Percentiles rank a stretch among this genome's conserved stretches.
phyloP scores from a whole-genome alignment of 208 protist genomes.

The Trypanosoma cruzi region DNA sequence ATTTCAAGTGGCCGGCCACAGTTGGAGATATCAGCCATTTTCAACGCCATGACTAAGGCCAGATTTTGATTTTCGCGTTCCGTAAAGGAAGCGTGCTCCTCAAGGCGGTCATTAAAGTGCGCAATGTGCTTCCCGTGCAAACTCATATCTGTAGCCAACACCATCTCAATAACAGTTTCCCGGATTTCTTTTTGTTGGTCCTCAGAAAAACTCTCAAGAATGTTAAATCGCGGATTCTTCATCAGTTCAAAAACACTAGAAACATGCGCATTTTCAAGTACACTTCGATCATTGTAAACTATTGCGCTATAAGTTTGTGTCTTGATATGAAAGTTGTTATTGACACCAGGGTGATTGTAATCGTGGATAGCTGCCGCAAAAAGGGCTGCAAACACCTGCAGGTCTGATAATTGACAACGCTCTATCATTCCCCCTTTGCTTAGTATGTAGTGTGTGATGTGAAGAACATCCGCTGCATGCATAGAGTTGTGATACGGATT shows the following conservation, averaged over 20 bases:
- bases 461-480: constrained; percentile 93
- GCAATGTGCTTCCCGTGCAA: constrained; percentile 88
- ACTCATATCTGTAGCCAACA: constrained; percentile 96
- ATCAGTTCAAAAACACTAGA: constrained; percentile 92
- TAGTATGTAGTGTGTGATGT: constrained; percentile 90
- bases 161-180: constrained; percentile 91
- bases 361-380: constrained; percentile 96
- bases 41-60: constrained; percentile 90
- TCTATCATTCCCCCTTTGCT: constrained; percentile 67
- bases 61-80: constrained; percentile 84
- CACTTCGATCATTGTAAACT: constrained; percentile 95
- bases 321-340: constrained; percentile 94
- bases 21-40: constrained; percentile 96
- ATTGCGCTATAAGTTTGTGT: constrained; percentile 85
- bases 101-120: constrained; percentile 65
- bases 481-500: constrained; percentile 95
- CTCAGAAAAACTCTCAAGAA: constrained; percentile 75
- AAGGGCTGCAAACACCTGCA: constrained; percentile 90
- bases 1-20: constrained; percentile 86
- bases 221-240: constrained; percentile 81
- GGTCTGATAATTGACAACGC: constrained; percentile 69
- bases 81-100: constrained; percentile 64
- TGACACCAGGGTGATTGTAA: constrained; percentile 96
- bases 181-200: constrained; percentile 86
- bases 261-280: constrained; percentile 96